A percentile compares a stretch with the other conserved stretches of the same genome.
phyloP scores from a whole-genome alignment of 164 flowering plant genomes.

The Tinospora cordifolia region DNA sequence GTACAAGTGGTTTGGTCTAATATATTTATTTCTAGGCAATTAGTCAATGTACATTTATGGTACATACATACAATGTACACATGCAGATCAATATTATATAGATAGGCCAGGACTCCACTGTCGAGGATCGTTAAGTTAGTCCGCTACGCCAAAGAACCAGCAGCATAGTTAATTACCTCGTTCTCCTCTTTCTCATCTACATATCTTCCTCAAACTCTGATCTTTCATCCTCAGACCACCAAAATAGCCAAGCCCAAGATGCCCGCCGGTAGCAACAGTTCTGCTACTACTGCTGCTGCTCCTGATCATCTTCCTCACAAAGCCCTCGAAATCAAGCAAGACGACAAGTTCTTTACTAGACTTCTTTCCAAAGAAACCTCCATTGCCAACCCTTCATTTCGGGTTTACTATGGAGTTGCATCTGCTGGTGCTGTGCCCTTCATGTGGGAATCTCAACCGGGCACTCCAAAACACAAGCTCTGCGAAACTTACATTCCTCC shows the following conservation, averaged over 20 bases:
- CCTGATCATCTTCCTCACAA: conserved; percentile 24
- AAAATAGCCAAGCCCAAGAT: not conserved
- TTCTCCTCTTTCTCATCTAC: too few relatives aligned
- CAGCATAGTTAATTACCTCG: too few relatives aligned
- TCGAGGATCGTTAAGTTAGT: not conserved
- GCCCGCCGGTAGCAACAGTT: not conserved
- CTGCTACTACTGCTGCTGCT: not conserved
- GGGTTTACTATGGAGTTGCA: conserved; percentile 44
- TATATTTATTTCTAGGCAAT: too few relatives aligned
- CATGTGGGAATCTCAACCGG: conserved; percentile 66
- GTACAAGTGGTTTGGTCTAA: too few relatives aligned
- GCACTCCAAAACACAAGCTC: conserved; percentile 43
- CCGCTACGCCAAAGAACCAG: not conserved
- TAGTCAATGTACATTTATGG: too few relatives aligned
- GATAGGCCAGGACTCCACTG: too few relatives aligned
- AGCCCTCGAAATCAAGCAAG: conserved; percentile 37
- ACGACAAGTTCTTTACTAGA: conserved; percentile 49
- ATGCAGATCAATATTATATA: too few relatives aligned
- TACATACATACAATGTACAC: too few relatives aligned
- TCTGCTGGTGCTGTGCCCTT: conserved; percentile 54
- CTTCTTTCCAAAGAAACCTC: conserved; percentile 43
- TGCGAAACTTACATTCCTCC: conserved; percentile 35
- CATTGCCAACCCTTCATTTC: conserved; percentile 33
- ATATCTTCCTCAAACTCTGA: too few relatives aligned
- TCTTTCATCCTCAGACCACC: too few relatives aligned